Base-by-base conservation (phyloP, 2,329 filamentous ascomycete species). In the Aspergillus quadricinctus region DNA sequence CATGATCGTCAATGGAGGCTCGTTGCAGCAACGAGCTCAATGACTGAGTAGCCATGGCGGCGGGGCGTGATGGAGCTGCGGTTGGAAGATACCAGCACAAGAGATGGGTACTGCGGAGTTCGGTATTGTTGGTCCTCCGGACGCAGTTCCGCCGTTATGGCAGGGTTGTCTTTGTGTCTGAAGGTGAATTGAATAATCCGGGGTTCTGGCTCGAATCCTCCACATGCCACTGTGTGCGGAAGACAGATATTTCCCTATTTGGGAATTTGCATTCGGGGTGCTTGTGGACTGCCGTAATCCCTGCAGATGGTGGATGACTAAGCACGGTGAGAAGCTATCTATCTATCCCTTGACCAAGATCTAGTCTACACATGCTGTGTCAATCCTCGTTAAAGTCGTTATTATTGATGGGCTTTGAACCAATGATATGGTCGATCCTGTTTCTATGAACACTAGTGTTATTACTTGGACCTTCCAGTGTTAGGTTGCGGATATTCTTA, bases 1-100 rank as follows among this genome's bases (percentile, higher is more conserved):
- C 82, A 68, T 86, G 83, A 69, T 87, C 84, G 61, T 84, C 79
- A 65, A 87, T 81, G 53, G 80, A 77, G 31, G 81, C 76, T 63
- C 80, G 80, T 67, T 82, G 78, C 57, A 87, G 77, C 56, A 87
- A 77, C 57, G 80, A 76, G 60, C 79, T 75, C 55, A 88, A 75
- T 50, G 78, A 77, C 57, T 77, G 75, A 41, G 75, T 72, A 70
- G 66, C 66, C 62, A 75, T 74, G 49, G 74, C 66, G 64, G 78
- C 51, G 29, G 49, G 49, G n/a, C 8, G 21, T 10, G 28, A 21
- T 50, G 35, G 41, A 21, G 40, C 29, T 25, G 21, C 43, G 23
- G 50, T 41, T n/a, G 23, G 25, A 23, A 23, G 43, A 50, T 37
- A 43, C 28, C 27, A 40, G 23, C 21, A 23, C 21, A 2, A 17